Conservation (phyloP, 371 early-diverging fungal genomes). For the Mucor ambiguus region DNA sequence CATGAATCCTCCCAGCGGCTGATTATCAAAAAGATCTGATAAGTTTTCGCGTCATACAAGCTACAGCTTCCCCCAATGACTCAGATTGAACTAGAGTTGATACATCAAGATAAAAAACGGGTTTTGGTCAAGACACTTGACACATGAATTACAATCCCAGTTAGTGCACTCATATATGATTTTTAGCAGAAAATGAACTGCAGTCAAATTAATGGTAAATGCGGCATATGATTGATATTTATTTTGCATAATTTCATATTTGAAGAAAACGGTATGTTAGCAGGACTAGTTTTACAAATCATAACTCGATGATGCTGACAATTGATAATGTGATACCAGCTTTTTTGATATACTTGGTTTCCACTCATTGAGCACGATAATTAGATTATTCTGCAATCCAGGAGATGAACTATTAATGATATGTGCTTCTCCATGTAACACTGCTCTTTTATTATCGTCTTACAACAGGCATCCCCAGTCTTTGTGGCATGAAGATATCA, state of each 20-base stretch:
- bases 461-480: neutral
- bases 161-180: neutral
- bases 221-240: neutral
- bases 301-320: neutral
- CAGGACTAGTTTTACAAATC: neutral
- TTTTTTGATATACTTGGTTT: neutral
- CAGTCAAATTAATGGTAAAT: neutral
- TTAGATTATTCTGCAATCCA: neutral
- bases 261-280: neutral
- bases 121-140: neutral
- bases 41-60: neutral
- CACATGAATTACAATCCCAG: neutral
- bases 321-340: neutral
- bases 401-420: neutral
- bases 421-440: neutral
- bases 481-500: neutral
- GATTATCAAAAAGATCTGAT: slow-evolving; percentile 6
- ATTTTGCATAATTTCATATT: neutral
- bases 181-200: neutral
- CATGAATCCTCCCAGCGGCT: neutral
- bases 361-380: neutral
- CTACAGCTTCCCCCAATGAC: neutral
- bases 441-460: neutral
- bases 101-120: neutral
- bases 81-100: neutral